phyloP scores from a whole-genome alignment of 73 alveolate genomes.

The Uronychia setigera region DNA sequence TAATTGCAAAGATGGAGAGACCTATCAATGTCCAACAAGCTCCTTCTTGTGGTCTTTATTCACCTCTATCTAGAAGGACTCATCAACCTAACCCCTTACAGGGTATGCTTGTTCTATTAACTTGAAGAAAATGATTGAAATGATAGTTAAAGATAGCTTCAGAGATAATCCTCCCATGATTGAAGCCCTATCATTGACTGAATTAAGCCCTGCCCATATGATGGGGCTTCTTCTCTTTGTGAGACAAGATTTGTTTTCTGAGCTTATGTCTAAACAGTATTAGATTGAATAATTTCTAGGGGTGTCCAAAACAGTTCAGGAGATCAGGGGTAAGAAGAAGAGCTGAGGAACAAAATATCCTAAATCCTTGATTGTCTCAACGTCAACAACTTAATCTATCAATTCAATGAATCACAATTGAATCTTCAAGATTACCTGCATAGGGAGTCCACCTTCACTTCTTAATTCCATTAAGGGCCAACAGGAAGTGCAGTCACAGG shows the following conservation, averaged over 20 bases:
- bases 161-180: neutral
- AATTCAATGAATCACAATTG: neutral
- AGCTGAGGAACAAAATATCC: neutral
- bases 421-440: neutral
- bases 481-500: too few species aligned
- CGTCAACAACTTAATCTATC: neutral
- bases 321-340: neutral
- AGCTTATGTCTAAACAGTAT: neutral
- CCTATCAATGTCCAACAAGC: neutral
- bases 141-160: neutral
- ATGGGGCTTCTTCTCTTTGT: neutral
- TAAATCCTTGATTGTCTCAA: neutral
- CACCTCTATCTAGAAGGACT: neutral
- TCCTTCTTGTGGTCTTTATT: neutral
- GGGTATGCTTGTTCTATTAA: neutral
- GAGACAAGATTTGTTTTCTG: neutral
- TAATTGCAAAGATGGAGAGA: conserved; percentile 9
- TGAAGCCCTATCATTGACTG: neutral
- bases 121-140: neutral
- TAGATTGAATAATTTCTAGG: neutral
- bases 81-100: neutral
- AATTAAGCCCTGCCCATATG: neutral
- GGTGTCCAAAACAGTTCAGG: neutral
- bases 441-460: neutral
- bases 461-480: neutral